Base-by-base conservation (phyloP, 768 basidiomycete genomes). In the Lactarius pseudohatsudake region DNA sequence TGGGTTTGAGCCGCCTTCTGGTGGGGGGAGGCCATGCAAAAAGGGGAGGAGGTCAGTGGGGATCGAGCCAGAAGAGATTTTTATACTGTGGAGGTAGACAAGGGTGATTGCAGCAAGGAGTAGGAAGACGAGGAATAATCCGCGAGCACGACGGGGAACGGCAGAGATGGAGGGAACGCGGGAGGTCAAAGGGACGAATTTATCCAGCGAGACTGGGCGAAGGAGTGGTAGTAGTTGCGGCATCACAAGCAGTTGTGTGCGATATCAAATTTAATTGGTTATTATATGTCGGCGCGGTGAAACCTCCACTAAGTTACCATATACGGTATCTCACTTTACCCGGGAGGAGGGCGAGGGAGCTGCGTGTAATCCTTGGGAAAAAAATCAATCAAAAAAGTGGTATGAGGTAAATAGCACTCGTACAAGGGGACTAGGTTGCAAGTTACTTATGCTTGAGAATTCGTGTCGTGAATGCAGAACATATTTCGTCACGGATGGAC, bases 1-100 rank as follows among this genome's bases (percentile, higher is more conserved):
- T 11, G 67, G 67, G 6, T 59, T 4, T 28, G 8, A 1, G 53
- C 59, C 58, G 9, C 22, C 53, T 13, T 66, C 65, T 28, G 61
- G 41, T 34, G 57, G 10, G 8, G 61, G 65, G 5, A 62, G 61
- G n/a, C 22, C 65, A 5, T 18, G 18, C 5, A 53, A 22, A 4
- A 11, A 53, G n/a, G 22, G 2, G 34, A 40, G 26, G 28, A 22
- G 26, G 45, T 66, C 41, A 1, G 22, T 1, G 2, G 32, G 36
- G 32, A 4, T 6, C 16, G 5, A 20, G 40, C 20, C 0, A 3
- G 26, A 32, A 20, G 15, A 26, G 1, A 22, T 2, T 11, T 11
- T 22, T 22, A 36, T 30, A 3, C 1, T 18, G 7, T 0, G 30
- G 4, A 28, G 22, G 8, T 40, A 57, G 20, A 61, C 8, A 30